A percentile compares a stretch with the other conserved stretches of the same genome.
Evolutionary conservation across 2,329 filamentous ascomycete genomes (phyloP).

Genomic region (Sarocladiaceae sp.): DNA sequence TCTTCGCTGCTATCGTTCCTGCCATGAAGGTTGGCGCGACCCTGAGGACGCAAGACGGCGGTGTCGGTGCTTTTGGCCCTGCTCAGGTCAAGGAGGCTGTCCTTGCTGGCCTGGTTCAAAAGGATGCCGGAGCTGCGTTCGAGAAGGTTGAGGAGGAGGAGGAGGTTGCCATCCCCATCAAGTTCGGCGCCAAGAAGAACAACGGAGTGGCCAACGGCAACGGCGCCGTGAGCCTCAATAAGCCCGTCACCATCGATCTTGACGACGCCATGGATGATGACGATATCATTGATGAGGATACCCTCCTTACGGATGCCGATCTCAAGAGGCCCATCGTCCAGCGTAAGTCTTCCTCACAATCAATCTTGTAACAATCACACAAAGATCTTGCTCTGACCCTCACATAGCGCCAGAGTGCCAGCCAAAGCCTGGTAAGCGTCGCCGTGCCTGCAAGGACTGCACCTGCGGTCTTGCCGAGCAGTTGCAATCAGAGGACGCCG

Average conservation of each 20-base stretch:
- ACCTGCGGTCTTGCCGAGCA: constrained; percentile 86
- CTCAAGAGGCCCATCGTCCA: constrained; percentile 69
- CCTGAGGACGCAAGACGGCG: constrained; percentile 60
- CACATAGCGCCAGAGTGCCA: constrained; percentile 70
- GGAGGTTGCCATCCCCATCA: constrained; percentile 46
- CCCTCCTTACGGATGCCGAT: constrained; percentile 79
- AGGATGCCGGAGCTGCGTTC: constrained; percentile 54
- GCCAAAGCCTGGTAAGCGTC: constrained; percentile 80
- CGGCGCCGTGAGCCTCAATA: constrained; percentile 7
- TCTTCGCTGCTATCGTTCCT: constrained; percentile 63
- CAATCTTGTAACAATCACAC: constrained; percentile 4
- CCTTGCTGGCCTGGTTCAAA: constrained; percentile 68
- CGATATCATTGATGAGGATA: constrained; percentile 87
- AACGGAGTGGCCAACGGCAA: constrained; percentile 22
- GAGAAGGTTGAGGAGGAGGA: constrained; percentile 62
- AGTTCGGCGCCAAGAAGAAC: constrained; percentile 32
- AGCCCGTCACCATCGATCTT: constrained; percentile 52
- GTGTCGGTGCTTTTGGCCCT: constrained; percentile 2
- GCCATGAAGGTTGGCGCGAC: constrained; percentile 64
- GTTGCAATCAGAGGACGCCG: constrained; percentile 76
- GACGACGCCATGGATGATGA: constrained; percentile 59
- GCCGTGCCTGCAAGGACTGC: constrained; percentile 96
- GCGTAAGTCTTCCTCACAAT: constrained; percentile 51
- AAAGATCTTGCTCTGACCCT: constrained; percentile 16
- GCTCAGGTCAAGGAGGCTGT: constrained; percentile 68